These are phyloP conservation scores for Ogataea zsoltii DNA, from an alignment of 805 yeast species.

Conservation along the genomic window DNA sequence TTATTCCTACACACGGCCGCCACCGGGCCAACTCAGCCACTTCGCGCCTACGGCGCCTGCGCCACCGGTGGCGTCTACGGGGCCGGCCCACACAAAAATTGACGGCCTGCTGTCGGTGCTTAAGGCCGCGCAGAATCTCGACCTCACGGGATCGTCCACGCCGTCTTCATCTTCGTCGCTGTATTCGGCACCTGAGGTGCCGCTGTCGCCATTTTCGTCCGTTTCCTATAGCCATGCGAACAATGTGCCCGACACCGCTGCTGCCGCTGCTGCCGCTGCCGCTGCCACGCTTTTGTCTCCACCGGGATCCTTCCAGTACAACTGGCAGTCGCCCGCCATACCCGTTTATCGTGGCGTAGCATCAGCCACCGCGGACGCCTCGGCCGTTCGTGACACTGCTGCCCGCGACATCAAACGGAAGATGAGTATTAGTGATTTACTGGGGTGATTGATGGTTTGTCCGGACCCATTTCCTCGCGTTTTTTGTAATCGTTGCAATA, in stretches of 20 bases:
- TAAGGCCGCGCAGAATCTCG: constrained; percentile 28
- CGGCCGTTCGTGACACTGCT: constrained; percentile 6
- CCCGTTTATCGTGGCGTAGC: not conserved
- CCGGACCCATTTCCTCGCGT: too few species aligned
- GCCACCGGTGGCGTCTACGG: constrained; percentile 3
- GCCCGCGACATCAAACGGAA: constrained; percentile 21
- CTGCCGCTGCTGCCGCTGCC: constrained; percentile 8
- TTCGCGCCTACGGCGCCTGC: not conserved
- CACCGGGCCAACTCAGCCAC: not conserved
- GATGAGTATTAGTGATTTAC: constrained; percentile 27
- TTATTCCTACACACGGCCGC: constrained; percentile 1
- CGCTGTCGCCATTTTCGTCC: constrained; percentile 9
- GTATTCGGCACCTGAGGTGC: constrained; percentile 2
- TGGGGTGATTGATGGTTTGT: constrained; percentile 5
- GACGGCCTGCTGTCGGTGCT: constrained; percentile 29
- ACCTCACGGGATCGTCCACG: constrained; percentile 11
- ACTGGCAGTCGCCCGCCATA: not conserved
- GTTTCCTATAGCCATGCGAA: constrained; percentile 7
- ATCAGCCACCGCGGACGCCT: not conserved
- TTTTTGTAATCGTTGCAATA: not conserved
- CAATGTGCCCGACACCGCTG: constrained; percentile 12
- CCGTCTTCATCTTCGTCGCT: constrained; percentile 10
- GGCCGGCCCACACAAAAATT: constrained; percentile 10
- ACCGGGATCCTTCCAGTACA: not conserved
- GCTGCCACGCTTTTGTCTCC: constrained; percentile 2